Evolutionary conservation across 305 asterid species (phyloP).

Genomic region (Coffea humblotiana): DNA sequence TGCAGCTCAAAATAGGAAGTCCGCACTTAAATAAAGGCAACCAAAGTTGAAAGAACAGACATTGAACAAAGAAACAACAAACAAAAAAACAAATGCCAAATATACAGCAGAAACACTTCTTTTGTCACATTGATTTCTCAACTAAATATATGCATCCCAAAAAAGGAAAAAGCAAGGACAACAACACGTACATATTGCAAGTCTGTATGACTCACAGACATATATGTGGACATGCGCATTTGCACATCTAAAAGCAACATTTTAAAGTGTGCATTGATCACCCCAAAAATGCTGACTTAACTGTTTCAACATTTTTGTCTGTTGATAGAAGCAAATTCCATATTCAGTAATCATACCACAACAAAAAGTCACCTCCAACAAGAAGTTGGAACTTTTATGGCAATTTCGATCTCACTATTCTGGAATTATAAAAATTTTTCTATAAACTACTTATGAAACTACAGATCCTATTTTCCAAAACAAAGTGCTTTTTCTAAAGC

Average conservation of each 20-base stretch:
- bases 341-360: neutral
- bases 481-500: neutral
- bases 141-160: neutral
- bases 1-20: conserved; percentile 17
- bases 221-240: neutral
- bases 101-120: neutral
- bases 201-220: neutral
- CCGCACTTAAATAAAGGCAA: conserved; percentile 21
- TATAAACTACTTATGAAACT: neutral
- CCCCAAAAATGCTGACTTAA: neutral
- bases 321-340: neutral
- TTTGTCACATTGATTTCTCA: neutral
- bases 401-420: neutral
- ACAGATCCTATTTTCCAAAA: neutral
- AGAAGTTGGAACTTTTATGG: neutral
- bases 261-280: neutral
- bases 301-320: neutral
- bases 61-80: neutral
- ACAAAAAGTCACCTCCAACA: neutral
- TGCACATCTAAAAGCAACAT: neutral
- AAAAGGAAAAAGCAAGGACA: neutral
- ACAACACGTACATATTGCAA: neutral
- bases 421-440: neutral
- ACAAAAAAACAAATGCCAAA: neutral
- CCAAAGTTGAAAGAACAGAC: neutral